Conservation (phyloP, 2,329 filamentous ascomycete genomes). For the Pseudovirgaria hyperparasitica region DNA sequence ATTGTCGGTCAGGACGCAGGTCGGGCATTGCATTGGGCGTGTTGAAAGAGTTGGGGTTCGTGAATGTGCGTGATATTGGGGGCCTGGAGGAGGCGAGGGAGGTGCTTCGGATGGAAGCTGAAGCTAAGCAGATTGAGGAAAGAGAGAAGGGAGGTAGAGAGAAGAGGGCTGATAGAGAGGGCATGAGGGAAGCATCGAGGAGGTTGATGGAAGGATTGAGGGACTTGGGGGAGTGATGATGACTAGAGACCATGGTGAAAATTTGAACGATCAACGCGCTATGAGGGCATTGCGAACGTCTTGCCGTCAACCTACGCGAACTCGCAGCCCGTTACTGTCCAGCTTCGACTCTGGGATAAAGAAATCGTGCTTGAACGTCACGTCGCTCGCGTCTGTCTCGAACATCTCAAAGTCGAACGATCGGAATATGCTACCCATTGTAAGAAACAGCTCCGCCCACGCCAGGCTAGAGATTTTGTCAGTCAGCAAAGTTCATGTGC, state of each 20-base stretch:
- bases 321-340: slow-evolving; percentile 23
- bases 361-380: slow-evolving; percentile 22
- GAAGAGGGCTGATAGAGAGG: slow-evolving; percentile 11
- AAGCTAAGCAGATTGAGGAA: slow-evolving; percentile 8
- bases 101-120: slow-evolving; percentile 16
- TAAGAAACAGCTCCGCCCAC: slow-evolving; percentile 20
- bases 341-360: slow-evolving; percentile 22
- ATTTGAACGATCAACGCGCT: too few species aligned
- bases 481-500: slow-evolving; percentile 2
- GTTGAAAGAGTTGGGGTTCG: slow-evolving; percentile 17
- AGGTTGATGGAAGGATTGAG: slow-evolving; percentile 17
- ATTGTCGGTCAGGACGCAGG: slow-evolving; percentile 22
- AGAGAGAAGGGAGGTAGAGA: slow-evolving; percentile 3
- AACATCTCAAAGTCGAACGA: slow-evolving; percentile 18
- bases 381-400: slow-evolving; percentile 17
- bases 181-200: slow-evolving; percentile 11
- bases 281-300: too few species aligned
- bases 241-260: too few species aligned
- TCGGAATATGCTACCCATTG: slow-evolving; percentile 20
- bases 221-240: slow-evolving; percentile 12
- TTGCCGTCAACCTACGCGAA: too few species aligned
- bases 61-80: slow-evolving; percentile 21
- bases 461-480: slow-evolving; percentile 10
- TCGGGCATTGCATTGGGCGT: slow-evolving; percentile 19
- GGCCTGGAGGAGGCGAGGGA: slow-evolving; percentile 19